Evolutionary conservation across 805 yeast species (phyloP), one percentile per base, ranked within the genome.

Genomic region (Nakazawaea wyomingensis): DNA sequence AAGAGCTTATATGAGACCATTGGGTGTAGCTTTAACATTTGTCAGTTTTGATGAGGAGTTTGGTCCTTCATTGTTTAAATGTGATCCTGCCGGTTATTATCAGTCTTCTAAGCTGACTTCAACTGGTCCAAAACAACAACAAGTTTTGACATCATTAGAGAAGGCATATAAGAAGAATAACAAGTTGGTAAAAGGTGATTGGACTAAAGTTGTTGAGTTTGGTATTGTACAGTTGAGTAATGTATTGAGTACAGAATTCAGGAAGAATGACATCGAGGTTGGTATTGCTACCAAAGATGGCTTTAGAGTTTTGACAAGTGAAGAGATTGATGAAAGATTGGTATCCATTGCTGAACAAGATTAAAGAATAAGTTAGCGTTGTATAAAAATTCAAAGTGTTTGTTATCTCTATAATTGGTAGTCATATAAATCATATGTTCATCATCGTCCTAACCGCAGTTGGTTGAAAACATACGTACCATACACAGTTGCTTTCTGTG

Each of bases 51-150:
- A 89, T 62, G 96, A 88, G 58, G 95, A 83, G 64, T 63, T 69
- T 42, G 99, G 98, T 1, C 96, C 99, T 21, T 79, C 81, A 55
- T 73, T 93, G 47, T 89, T 77, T 70, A 93, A 91, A 69, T 82
- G 93, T 52, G 99, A 93, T 65, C 99, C 99, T 14, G 98, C 99
- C 3, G 99, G 99, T 6, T 91, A 91, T 65, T 93, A 71, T 60
- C 82, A 86, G 43, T 93, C 96, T 22, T 86, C 85, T 50, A 84
- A 84, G 65, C 98, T 98, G 2, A 82, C 89, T 24, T 81, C 97
- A 8, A 85, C 96, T 3, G 99, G 99, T 3, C 97, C 97, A 43
- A 93, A 91, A 65, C 97, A 90, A 68, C 97, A 90, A 63, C 98
- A 93, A 66, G 87, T 95, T 34, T 80, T 82, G 48, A 88, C 95